Conservation (phyloP, 306 rosid genomes). For the Comarum palustre region DNA sequence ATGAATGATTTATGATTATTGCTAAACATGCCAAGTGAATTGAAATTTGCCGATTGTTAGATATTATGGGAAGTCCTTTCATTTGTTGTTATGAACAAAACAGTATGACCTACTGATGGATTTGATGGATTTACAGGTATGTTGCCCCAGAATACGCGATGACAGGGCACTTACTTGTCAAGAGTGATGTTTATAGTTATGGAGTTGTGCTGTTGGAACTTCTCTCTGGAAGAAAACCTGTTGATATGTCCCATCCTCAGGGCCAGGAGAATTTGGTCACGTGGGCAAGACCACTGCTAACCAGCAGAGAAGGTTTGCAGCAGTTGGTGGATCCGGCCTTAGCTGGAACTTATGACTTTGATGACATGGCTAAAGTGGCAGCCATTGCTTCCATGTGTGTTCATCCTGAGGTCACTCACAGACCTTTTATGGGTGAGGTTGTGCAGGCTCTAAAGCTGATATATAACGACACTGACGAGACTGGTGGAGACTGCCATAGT, state of each 20-base stretch:
- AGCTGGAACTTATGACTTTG: constrained; percentile 74
- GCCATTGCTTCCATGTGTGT: constrained; percentile 97
- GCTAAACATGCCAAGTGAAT: neutral
- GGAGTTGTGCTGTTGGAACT: constrained; percentile 98
- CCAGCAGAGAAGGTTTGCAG: constrained; percentile 75
- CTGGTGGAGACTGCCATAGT: constrained; percentile 66
- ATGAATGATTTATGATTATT: neutral
- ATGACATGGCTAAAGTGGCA: constrained; percentile 91
- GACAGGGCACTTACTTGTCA: constrained; percentile 95
- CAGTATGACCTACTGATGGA: constrained; percentile 7
- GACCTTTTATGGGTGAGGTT: constrained; percentile 99
- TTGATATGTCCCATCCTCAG: constrained; percentile 78
- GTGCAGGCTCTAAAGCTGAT: constrained; percentile 95
- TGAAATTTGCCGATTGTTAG: neutral
- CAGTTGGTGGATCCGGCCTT: constrained; percentile 77
- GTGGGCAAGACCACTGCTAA: constrained; percentile 80
- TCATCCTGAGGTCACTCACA: constrained; percentile 65
- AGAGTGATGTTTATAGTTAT: constrained; percentile 94
- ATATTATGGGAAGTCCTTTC: neutral
- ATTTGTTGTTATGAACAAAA: neutral
- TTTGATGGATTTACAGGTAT: constrained; percentile 53
- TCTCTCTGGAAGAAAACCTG: constrained; percentile 88
- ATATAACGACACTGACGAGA: constrained; percentile 70
- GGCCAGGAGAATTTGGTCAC: constrained; percentile 89
- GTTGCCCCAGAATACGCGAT: constrained; percentile 99